phyloP scores from a whole-genome alignment of 192 early-diverging fungal genomes.

The Backusella psychrophila region DNA sequence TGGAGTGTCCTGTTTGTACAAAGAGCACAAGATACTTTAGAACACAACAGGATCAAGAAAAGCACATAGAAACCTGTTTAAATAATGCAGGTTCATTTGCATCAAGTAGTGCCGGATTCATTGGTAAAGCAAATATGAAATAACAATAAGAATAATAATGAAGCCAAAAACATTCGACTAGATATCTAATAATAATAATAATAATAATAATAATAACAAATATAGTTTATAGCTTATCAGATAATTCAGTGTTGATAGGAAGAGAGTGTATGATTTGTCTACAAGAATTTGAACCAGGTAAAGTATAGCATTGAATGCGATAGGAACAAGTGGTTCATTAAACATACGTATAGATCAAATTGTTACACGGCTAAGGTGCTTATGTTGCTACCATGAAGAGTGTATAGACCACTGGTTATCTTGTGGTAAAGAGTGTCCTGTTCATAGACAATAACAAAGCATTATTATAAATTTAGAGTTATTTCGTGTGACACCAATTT shows the following conservation, averaged over 20 bases:
- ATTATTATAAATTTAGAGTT: neutral
- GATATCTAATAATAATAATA: too few relatives aligned
- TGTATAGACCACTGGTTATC: slow-evolving; percentile 84
- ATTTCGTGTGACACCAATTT: neutral
- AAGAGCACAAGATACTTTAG: slow-evolving; percentile 42
- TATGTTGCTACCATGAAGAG: slow-evolving; percentile 83
- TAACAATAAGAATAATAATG: neutral
- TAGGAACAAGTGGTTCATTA: neutral
- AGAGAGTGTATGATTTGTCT: slow-evolving; percentile 92
- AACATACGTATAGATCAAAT: slow-evolving; percentile 47
- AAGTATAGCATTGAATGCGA: neutral
- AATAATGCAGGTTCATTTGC: slow-evolving; percentile 18
- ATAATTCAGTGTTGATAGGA: slow-evolving; percentile 60
- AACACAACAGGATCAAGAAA: slow-evolving; percentile 49
- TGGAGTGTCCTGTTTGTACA: slow-evolving; percentile 73
- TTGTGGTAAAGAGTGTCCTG: slow-evolving; percentile 71
- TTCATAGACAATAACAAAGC: slow-evolving; percentile 61
- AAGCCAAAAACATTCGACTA: neutral
- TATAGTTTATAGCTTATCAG: slow-evolving; percentile 55
- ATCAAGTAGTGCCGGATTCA: slow-evolving; percentile 20
- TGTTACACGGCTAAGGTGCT: slow-evolving; percentile 81
- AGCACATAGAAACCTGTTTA: slow-evolving; percentile 65
- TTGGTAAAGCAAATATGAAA: slow-evolving; percentile 23
- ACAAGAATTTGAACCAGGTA: slow-evolving; percentile 80
- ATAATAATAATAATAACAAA: neutral